These are phyloP conservation scores for Aspergillus hancockii DNA, from an alignment of 495 filamentous ascomycete species.

Conservation along the genomic window DNA sequence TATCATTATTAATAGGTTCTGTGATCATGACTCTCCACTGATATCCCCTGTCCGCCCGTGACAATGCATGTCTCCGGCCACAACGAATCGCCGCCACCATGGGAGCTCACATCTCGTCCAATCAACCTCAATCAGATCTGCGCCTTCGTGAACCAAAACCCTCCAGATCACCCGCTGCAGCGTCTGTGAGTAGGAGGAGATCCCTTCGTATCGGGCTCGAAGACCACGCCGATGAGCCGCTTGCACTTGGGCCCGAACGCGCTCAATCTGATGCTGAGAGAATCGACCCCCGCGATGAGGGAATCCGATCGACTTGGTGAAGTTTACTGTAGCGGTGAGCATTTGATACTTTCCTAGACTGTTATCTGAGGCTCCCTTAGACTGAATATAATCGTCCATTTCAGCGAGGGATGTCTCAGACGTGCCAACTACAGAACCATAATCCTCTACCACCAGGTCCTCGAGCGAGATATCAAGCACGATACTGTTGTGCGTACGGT, in stretches of 20 bases:
- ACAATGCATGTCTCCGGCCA: neutral
- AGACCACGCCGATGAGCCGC: conserved; percentile 62
- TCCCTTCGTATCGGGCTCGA: conserved; percentile 66
- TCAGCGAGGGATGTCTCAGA: neutral
- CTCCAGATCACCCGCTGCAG: conserved; percentile 65
- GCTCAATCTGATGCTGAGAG: conserved; percentile 50
- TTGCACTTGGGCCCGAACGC: conserved; percentile 56
- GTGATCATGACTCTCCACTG: neutral
- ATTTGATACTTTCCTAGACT: conserved; percentile 26
- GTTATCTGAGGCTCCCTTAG: neutral
- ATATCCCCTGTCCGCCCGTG: neutral
- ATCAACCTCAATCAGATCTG: conserved; percentile 42
- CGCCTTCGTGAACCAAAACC: conserved; percentile 60
- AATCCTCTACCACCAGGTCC: neutral
- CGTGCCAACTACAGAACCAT: neutral
- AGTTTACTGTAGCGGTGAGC: conserved; percentile 42
- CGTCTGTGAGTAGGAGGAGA: conserved; percentile 61
- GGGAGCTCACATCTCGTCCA: conserved; percentile 5
- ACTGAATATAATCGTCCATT: neutral
- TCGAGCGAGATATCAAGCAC: conserved; percentile 54
- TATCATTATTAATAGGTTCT: conserved; percentile 6
- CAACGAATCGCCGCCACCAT: conserved; percentile 13
- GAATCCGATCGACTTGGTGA: conserved; percentile 36
- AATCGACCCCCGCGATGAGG: conserved; percentile 31
- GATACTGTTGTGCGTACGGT: conserved; percentile 56